Evolutionary conservation across 768 basidiomycete genomes (phyloP).

Genomic region (Fomitopsis pulvina): DNA sequence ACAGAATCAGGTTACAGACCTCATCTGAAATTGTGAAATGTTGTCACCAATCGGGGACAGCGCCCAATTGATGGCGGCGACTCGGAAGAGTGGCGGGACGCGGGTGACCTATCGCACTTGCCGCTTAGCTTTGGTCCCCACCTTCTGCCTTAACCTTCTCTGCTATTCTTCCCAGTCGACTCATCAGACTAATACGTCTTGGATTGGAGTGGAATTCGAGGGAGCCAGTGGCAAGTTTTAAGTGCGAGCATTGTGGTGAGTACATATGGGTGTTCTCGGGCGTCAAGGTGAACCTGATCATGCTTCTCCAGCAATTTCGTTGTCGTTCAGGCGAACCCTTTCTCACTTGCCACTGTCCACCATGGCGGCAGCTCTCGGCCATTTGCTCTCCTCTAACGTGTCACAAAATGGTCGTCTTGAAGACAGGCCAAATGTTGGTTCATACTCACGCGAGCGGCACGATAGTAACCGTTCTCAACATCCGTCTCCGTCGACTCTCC

Average conservation of each 20-base stretch:
- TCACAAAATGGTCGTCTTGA: not conserved
- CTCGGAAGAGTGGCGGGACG: not conserved
- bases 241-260: not conserved
- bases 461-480: slow-evolving; percentile 12
- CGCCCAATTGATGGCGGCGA: not conserved
- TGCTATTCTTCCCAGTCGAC: too few species aligned
- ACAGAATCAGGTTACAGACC: not conserved
- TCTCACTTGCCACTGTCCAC: not conserved
- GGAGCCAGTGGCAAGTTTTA: not conserved
- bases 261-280: not conserved
- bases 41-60: not conserved
- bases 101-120: too few species aligned
- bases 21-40: not conserved
- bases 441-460: slow-evolving; percentile 10
- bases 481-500: slow-evolving; percentile 13
- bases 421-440: not conserved
- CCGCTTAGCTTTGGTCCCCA: too few species aligned
- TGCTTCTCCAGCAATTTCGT: not conserved
- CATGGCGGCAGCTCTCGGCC: not conserved
- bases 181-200: too few species aligned
- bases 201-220: too few species aligned
- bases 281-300: not conserved
- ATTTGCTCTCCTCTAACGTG: not conserved
- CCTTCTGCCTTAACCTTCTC: too few species aligned
- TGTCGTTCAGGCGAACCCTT: not conserved